Evolutionary conservation across 805 yeast genomes (phyloP).

Genomic region (Millerago galiae): DNA sequence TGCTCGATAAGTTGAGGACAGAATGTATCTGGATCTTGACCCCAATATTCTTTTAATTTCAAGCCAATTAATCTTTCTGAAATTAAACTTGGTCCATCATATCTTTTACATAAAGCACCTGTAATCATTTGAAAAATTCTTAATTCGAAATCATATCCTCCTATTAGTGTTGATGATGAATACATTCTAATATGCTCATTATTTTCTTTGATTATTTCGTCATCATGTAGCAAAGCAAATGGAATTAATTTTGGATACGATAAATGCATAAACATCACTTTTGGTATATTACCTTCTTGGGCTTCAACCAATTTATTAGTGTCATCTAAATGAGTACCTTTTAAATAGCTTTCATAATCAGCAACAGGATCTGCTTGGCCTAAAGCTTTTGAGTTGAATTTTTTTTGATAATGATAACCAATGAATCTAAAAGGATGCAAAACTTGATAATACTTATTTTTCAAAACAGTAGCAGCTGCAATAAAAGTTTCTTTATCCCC

Average conservation of each 20-base stretch:
- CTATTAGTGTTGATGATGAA: conserved; percentile 15
- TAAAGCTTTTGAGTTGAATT: conserved; percentile 32
- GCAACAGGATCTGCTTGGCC: conserved; percentile 35
- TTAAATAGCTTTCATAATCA: conserved; percentile 22
- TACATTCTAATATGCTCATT: conserved; percentile 30
- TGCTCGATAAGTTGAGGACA: conserved; percentile 31
- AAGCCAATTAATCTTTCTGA: conserved; percentile 22
- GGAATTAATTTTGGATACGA: conserved; percentile 50
- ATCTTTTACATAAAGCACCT: conserved; percentile 29
- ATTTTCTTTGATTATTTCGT: conserved; percentile 20
- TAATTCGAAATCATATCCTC: conserved; percentile 35
- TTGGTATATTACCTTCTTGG: conserved; percentile 10
- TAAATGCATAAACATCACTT: conserved; percentile 46
- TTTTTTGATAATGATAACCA: conserved; percentile 25
- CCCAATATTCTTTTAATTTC: conserved; percentile 23
- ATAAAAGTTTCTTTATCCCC: conserved; percentile 68
- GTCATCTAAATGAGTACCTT: conserved; percentile 16
- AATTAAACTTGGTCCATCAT: conserved; percentile 18
- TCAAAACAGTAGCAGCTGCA: conserved; percentile 50
- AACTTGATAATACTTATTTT: conserved; percentile 41
- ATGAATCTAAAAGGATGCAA: conserved; percentile 28
- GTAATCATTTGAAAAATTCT: conserved; percentile 33
- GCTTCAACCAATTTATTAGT: conserved; percentile 11
- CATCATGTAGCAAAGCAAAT: conserved; percentile 21
- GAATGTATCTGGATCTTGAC: conserved; percentile 21